Base-by-base conservation (phyloP, 2,329 filamentous ascomycete species). In the Fusarium sp. region DNA sequence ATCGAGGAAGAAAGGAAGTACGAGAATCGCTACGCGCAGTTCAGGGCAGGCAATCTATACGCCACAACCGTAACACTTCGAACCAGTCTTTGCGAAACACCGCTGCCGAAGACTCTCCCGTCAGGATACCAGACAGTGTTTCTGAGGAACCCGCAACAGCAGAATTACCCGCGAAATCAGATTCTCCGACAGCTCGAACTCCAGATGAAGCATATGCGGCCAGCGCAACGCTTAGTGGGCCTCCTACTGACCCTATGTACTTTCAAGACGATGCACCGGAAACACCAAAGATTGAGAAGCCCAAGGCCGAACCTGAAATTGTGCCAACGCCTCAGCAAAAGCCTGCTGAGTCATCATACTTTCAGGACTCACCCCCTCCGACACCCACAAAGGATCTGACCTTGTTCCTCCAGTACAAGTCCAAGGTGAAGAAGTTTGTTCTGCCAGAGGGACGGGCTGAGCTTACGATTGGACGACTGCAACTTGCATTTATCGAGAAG, bases 401-500 rank as follows among this genome's bases (percentile, higher is more conserved):
- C 0, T 82, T 99, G 37, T 99, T 98, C 77, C 79, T 98, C 63
- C 95, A 98, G 79, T 97, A 98, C 81, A 97, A 96, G 77, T 96
- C 91, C 72, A 96, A 96, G 76, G 94, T 98, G 72, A 98, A 97
- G 80, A 98, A 98, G 77, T 96, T 96, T 76, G 89, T 97, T 17
- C 86, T 98, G 33, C 82, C 92, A 1, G 94, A 96, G 76, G 95
- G 95, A 2, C 90, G 90, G 69, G 89, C 90, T 31, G 93, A 95
- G 65, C 84, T 99, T 13, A 95, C 93, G 4, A 90, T 97, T 60
- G 94, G 94, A 2, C 88, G 94, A 23, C 80, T 99, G 58, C 95
- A 99, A 77, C 85, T 99, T 27, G 95, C 96, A 1, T 99, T 99
- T 73, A 99, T 99, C 72, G 96, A 99, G 72, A 99, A 97, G 77